phyloP scores from a whole-genome alignment of 2,329 filamentous ascomycete genomes.

The Fusarium cicatricum region DNA sequence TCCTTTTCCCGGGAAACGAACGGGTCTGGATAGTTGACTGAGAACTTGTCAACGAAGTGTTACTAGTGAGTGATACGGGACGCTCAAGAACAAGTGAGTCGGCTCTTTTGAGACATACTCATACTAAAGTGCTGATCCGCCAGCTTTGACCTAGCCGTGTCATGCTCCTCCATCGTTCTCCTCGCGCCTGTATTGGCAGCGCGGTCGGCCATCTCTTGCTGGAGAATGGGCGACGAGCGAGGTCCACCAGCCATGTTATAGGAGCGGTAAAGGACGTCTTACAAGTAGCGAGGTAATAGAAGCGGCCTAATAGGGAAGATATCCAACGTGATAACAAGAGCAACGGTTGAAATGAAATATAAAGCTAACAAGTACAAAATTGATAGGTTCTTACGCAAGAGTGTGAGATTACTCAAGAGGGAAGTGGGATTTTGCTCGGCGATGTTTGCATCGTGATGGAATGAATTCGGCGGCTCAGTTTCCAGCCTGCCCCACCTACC shows the following conservation, averaged over 20 bases:
- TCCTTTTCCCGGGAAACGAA: conserved; percentile 50
- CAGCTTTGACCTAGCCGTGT: conserved; percentile 50
- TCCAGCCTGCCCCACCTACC: conserved; percentile 30
- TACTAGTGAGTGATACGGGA: background rate
- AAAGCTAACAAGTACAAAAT: background rate
- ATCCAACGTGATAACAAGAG: background rate
- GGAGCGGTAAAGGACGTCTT: background rate
- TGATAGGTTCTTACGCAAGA: background rate
- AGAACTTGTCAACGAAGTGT: conserved; percentile 19
- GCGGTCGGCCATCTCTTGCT: conserved; percentile 37
- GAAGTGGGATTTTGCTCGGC: background rate
- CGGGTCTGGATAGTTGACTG: conserved; percentile 55
- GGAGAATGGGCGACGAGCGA: conserved; percentile 27
- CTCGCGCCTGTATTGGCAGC: conserved; percentile 43
- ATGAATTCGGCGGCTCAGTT: conserved; percentile 15
- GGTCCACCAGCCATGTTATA: conserved; percentile 32
- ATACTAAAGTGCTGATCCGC: conserved; percentile 57
- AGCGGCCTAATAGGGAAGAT: background rate
- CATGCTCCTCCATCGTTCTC: conserved; percentile 55
- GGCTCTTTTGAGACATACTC: conserved; percentile 46
- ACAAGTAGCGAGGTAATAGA: background rate
- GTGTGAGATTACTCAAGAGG: background rate
- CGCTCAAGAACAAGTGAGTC: background rate
- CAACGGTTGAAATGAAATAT: background rate
- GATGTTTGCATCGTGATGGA: background rate